A percentile compares a stretch with the other conserved stretches of the same genome.
Evolutionary conservation across 1,284 basidiomycete genomes (phyloP).

Genomic region (Xanthoconium separans): DNA sequence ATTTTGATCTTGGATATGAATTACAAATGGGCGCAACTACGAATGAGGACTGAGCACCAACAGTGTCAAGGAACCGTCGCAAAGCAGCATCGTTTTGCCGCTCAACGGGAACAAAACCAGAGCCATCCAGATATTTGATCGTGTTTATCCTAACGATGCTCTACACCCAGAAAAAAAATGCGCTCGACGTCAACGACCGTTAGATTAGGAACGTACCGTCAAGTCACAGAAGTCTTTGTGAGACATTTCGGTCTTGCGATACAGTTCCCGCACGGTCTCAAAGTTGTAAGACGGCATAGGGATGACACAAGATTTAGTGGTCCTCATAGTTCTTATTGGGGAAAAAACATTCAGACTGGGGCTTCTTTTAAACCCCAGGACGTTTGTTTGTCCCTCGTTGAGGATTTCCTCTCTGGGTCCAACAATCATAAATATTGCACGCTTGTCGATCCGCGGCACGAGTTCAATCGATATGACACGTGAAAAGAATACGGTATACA

Average conservation of each 20-base stretch:
- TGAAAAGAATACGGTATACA: slow-evolving; percentile 4
- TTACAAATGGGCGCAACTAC: neutral
- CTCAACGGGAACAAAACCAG: slow-evolving; percentile 4
- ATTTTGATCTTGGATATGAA: slow-evolving; percentile 6
- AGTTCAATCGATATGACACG: slow-evolving; percentile 18
- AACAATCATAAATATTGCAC: neutral
- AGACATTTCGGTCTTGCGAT: neutral
- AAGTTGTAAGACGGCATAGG: slow-evolving; percentile 12
- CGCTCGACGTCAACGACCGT: neutral
- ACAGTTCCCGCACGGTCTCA: neutral
- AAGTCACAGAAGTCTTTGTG: neutral
- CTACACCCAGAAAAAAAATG: slow-evolving; percentile 1
- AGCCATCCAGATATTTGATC: neutral
- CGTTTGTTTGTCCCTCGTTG: slow-evolving; percentile 8
- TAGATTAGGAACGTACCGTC: slow-evolving; percentile 9
- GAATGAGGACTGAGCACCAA: neutral
- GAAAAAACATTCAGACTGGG: neutral
- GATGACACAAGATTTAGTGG: neutral
- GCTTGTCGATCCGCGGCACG: slow-evolving; percentile 3
- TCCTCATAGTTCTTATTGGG: slow-evolving; percentile 1
- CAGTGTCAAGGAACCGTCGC: slow-evolving; percentile 9
- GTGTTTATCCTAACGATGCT: neutral
- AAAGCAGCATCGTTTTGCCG: slow-evolving; percentile 8
- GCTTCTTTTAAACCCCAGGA: slow-evolving; percentile 2
- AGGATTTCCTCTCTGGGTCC: slow-evolving; percentile 9